These are phyloP conservation scores for Articulospora tetracladia DNA, from an alignment of 495 filamentous ascomycete genomes.

Conservation along the genomic window DNA sequence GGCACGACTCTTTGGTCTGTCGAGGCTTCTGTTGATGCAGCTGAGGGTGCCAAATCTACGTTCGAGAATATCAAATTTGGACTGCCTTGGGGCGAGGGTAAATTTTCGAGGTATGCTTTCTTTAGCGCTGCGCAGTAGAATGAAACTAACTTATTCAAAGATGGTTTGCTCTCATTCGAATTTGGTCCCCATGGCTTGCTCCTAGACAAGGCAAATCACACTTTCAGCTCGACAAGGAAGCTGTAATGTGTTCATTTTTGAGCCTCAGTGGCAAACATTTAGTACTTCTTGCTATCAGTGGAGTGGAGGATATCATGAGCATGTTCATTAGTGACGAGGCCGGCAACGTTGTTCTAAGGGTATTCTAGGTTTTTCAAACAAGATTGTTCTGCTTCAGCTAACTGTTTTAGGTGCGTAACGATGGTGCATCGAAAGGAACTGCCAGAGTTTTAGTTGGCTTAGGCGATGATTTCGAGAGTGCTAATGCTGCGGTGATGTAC, in stretches of 20 bases:
- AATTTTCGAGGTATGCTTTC: slow-evolving; percentile 25
- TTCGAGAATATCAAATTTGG: slow-evolving; percentile 58
- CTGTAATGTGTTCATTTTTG: slow-evolving; percentile 77
- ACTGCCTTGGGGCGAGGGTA: slow-evolving; percentile 47
- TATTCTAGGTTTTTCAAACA: slow-evolving; percentile 30
- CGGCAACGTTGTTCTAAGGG: slow-evolving; percentile 64
- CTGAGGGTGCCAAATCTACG: slow-evolving; percentile 51
- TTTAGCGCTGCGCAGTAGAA: slow-evolving; percentile 23
- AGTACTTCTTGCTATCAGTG: slow-evolving; percentile 79
- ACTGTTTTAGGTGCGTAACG: slow-evolving; percentile 51
- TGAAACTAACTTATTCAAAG: slow-evolving; percentile 33
- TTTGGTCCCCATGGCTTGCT: slow-evolving; percentile 80
- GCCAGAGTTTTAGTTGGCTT: slow-evolving; percentile 68
- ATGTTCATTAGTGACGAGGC: slow-evolving; percentile 61
- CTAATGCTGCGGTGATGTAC: slow-evolving; percentile 79
- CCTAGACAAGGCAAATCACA: slow-evolving; percentile 73
- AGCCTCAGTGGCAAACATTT: slow-evolving; percentile 70
- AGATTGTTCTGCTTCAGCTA: not conserved
- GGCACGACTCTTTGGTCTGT: slow-evolving; percentile 70
- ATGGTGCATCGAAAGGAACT: slow-evolving; percentile 47
- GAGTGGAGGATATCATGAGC: slow-evolving; percentile 66
- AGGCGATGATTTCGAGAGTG: slow-evolving; percentile 70
- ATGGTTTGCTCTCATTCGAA: slow-evolving; percentile 78
- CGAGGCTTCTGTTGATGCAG: slow-evolving; percentile 47
- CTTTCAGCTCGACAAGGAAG: slow-evolving; percentile 70